A percentile compares a stretch with the other conserved stretches of the same genome.
Evolutionary conservation across 179 eudicot genomes (phyloP).

Genomic region (Actinidia arguta): DNA sequence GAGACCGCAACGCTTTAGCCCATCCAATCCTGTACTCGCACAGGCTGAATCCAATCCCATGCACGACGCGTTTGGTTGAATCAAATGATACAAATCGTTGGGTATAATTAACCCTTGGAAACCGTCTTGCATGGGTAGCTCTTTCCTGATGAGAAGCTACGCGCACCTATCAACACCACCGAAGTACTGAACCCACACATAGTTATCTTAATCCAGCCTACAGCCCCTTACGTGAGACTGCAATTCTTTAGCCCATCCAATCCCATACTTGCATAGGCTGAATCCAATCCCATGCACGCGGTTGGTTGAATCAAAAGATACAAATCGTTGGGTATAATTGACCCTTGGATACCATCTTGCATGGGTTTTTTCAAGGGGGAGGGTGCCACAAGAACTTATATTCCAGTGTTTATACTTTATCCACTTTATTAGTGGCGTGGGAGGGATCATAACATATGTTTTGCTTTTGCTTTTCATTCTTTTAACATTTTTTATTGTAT

Average conservation of each 20-base stretch:
- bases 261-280: background rate
- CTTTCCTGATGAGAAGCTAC: background rate
- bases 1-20: background rate
- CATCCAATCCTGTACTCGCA: background rate
- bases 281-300: no score
- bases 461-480: no score
- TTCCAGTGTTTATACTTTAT: no score
- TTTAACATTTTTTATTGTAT: no score
- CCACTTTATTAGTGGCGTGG: no score
- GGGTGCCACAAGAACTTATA: no score
- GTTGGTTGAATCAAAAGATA: background rate
- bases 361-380: background rate
- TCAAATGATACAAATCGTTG: background rate
- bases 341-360: background rate
- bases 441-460: no score
- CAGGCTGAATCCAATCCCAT: background rate
- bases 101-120: background rate
- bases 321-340: background rate
- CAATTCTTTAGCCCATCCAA: background rate
- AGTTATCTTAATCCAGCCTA: conserved; percentile 3
- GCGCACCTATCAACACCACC: background rate
- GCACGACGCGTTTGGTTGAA: background rate
- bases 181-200: background rate
- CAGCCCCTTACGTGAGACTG: background rate
- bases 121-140: background rate